phyloP scores from a whole-genome alignment of 2,329 filamentous ascomycete species.

The Shiraia bambusicola region DNA sequence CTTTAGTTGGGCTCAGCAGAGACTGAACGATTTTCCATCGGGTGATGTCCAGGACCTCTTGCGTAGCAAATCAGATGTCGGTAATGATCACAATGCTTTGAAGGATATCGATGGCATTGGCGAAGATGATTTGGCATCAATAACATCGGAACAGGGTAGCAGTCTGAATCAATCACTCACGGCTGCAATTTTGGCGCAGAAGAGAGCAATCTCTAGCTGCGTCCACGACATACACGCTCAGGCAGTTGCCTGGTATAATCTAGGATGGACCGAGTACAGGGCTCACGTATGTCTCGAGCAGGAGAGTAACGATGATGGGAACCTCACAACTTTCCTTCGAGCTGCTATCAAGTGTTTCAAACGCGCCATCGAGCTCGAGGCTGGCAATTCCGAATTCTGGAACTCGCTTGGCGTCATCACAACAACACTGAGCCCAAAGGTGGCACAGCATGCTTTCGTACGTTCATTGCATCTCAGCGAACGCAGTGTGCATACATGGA shows the following conservation, averaged over 20 bases:
- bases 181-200: slow-evolving; percentile 79
- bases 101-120: slow-evolving; percentile 68
- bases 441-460: slow-evolving; percentile 91
- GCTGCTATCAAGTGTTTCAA: slow-evolving; percentile 91
- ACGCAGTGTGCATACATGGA: slow-evolving; percentile 79
- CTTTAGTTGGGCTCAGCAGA: slow-evolving; percentile 76
- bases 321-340: slow-evolving; percentile 69
- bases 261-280: slow-evolving; percentile 89
- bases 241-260: slow-evolving; percentile 94
- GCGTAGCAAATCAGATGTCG: slow-evolving; percentile 49
- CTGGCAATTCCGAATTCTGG: slow-evolving; percentile 95
- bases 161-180: slow-evolving; percentile 62
- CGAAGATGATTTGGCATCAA: slow-evolving; percentile 35
- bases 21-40: slow-evolving; percentile 63
- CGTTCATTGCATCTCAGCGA: slow-evolving; percentile 92
- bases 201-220: slow-evolving; percentile 75
- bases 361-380: slow-evolving; percentile 89
- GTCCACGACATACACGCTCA: slow-evolving; percentile 79
- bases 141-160: slow-evolving; percentile 18
- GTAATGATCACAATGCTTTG: slow-evolving; percentile 59
- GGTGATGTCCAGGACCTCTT: slow-evolving; percentile 62
- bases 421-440: slow-evolving; percentile 77
- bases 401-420: slow-evolving; percentile 92
- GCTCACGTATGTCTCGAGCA: slow-evolving; percentile 68
- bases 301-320: slow-evolving; percentile 21